Base-by-base conservation (phyloP, 805 yeast genomes). In the Wickerhamomyces mucosus region DNA sequence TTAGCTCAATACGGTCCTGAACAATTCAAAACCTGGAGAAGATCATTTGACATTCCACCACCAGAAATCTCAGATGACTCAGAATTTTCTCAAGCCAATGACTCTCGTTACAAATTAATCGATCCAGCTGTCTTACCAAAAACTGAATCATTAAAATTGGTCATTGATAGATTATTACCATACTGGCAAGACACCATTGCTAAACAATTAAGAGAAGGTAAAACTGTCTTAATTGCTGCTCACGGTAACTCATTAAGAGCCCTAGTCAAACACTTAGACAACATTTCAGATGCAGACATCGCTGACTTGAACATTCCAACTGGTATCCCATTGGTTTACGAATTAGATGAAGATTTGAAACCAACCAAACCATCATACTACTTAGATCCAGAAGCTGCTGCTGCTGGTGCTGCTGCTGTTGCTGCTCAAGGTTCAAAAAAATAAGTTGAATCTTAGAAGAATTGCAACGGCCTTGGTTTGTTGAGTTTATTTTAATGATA, bases 341-440 rank as follows among this genome's bases (percentile, higher is more conserved):
- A 89, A 69, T 77, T 88, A 57, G 96, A 88, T 60, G 80, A 72
- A 33, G 57, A 72, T 55, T 76, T 88, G 66, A 75, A 75, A 66
- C 96, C 96, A 66, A 69, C 78, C 58, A 86, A 86, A 78, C 81
- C 85, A 49, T 77, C 94, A 51, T 85, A 88, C 75, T 88, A 88
- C 78, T 79, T 88, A 66, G 97, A 88, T 69, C 97, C 97, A 55
- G 96, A 85, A 70, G 97, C 96, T 55, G 97, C 97, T 55, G 95
- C 88, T 45, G 96, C 96, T 35, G 97, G 97, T 73, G 97, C 96
- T 46, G 96, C 96, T 57, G 96, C 96, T 39, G 97, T 88, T 51
- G 97, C 96, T 53, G 84, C 84, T 53, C 97, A 88, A 71, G 97
- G 97, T 62, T 69, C 69, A 59, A 75, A 73, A 69, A 71, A 72